Conservation (phyloP, 805 yeast genomes). For the Middelhovenomyces tepae region DNA sequence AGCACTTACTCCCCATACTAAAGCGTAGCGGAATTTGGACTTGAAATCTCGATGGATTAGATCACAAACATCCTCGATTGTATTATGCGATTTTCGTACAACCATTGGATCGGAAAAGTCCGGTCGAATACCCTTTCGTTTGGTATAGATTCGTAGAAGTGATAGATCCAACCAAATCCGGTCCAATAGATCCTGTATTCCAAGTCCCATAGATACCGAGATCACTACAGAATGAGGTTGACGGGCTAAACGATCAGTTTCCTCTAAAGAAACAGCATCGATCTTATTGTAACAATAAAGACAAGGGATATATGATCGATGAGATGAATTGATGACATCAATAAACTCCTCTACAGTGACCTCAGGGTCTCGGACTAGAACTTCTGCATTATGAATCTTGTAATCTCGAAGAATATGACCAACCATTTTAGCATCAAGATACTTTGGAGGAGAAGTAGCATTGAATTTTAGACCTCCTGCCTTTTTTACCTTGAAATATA, state of each 20-base stretch:
- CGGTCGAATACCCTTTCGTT: constrained; percentile 70
- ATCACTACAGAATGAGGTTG: constrained; percentile 90
- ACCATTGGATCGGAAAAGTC: constrained; percentile 86
- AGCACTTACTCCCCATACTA: constrained; percentile 94
- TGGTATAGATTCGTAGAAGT: constrained; percentile 75
- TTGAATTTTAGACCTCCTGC: constrained; percentile 89
- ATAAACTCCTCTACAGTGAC: constrained; percentile 89
- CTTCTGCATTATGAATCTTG: constrained; percentile 89
- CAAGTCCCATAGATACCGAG: constrained; percentile 83
- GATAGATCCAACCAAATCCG: constrained; percentile 88
- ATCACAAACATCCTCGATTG: constrained; percentile 83
- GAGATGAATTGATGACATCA: constrained; percentile 81
- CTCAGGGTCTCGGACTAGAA: constrained; percentile 77
- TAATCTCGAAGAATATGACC: constrained; percentile 73
- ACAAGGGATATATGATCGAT: constrained; percentile 83
- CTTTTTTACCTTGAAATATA: constrained; percentile 66
- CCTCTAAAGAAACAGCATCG: constrained; percentile 92
- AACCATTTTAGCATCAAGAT: constrained; percentile 73
- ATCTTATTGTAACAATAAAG: constrained; percentile 90
- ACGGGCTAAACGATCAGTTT: constrained; percentile 84
- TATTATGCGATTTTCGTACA: constrained; percentile 61
- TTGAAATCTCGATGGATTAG: constrained; percentile 89
- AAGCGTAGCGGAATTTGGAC: constrained; percentile 83
- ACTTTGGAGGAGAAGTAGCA: constrained; percentile 70
- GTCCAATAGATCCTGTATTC: constrained; percentile 79